Evolutionary conservation across 1,284 basidiomycete species (phyloP), one percentile per base, ranked within the genome.

Genomic region (Ceratobasidium sp.): DNA sequence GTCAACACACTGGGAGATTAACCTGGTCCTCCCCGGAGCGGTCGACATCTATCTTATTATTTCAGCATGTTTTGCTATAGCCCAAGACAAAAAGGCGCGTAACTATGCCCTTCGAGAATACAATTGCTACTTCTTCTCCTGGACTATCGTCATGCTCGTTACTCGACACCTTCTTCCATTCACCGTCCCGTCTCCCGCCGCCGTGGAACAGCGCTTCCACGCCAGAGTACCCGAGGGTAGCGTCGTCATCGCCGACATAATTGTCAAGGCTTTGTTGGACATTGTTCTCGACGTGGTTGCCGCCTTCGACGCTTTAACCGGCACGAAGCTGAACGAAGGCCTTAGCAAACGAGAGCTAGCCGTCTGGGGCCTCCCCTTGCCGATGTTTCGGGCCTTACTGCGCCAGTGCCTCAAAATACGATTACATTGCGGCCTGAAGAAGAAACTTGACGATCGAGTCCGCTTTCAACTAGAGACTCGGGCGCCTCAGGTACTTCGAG

Each of bases 331-430:
- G 17, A 50, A 65, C 17, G 8, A 47, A 51, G 63, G 63, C 14
- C n/a, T 65, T 6, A 65, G 63, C 48, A 65, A 65, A 51, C 63
- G 47, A 36, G 63, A 65, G 22, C 63, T 65, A 50, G 63, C 63
- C 11, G 63, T 65, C n/a, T 65, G 63, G 63, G 47, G 63, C 27
- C 63, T 65, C 15, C 63, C 63, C 29, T 27, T 33, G 15, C 63
- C 63, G 11, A 51, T 65, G 1, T 47, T 47, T 33, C 63, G 63
- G 11, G 47, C 47, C 8, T 19, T 65, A 17, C 31, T 65, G n/a
- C n/a, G 27, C 47, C 63, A 65, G 63, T 65, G 63, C 31, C 48
- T 65, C 47, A 65, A 65, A n/a, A 65, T 65, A 11, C 45, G 44
- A 9, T 15, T 64, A n/a, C 45, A 33, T n/a, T 65, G 63, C 29